phyloP scores from a whole-genome alignment of 352 stramenopile species.

The Thalassiosira oceanica region DNA sequence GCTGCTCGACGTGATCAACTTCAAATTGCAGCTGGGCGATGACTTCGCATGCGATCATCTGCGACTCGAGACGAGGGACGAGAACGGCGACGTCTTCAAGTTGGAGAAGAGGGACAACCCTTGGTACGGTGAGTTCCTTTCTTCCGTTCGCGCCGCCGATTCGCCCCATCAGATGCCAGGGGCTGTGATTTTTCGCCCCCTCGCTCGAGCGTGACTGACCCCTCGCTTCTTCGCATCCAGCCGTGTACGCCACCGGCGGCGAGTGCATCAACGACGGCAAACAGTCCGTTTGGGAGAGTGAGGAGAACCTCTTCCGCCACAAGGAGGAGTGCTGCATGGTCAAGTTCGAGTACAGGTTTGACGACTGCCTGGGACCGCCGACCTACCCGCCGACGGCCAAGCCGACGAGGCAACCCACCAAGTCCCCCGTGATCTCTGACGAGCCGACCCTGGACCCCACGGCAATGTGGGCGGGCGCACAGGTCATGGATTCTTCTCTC shows the following conservation, averaged over 20 bases:
- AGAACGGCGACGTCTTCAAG: conserved; percentile 25
- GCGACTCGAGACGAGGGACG: conserved; percentile 23
- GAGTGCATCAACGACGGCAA: conserved; percentile 49
- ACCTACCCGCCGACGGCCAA: conserved; percentile 15
- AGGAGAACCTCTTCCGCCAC: conserved; percentile 38
- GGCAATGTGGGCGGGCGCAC: conserved; percentile 24
- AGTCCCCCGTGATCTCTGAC: conserved; percentile 15
- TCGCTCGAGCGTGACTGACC: neutral
- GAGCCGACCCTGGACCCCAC: conserved; percentile 15
- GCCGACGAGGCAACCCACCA: neutral
- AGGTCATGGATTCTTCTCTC: conserved; percentile 12
- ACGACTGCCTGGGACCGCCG: conserved; percentile 32
- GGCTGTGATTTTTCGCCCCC: neutral
- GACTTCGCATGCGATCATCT: conserved; percentile 35
- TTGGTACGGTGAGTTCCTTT: conserved; percentile 51
- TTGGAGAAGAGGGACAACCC: conserved; percentile 13
- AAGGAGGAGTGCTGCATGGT: conserved; percentile 50
- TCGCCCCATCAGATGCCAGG: too few species aligned
- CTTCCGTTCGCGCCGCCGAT: too few species aligned
- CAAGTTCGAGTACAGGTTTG: conserved; percentile 48
- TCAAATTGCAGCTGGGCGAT: conserved; percentile 22
- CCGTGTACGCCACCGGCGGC: too few species aligned
- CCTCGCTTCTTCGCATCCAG: neutral
- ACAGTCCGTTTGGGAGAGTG: conserved; percentile 33
- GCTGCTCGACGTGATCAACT: conserved; percentile 18